Evolutionary conservation across 2,329 filamentous ascomycete species (phyloP), one percentile per base, ranked within the genome.

Genomic region (Xylaria sp.): DNA sequence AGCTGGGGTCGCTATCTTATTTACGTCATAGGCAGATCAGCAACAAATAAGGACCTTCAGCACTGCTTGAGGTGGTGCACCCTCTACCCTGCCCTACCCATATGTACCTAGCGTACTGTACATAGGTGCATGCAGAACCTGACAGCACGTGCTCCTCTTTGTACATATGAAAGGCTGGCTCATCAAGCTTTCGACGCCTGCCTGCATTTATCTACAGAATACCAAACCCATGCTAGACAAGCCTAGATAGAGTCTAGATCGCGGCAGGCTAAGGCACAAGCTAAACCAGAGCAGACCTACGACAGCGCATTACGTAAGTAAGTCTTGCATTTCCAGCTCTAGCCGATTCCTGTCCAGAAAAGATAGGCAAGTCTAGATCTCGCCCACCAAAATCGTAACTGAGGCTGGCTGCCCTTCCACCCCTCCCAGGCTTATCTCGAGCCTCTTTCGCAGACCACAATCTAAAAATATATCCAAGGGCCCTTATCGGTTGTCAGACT

Each of bases 91-190:
- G n/a, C n/a, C n/a, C n/a, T n/a, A n/a, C n/a, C n/a, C n/a, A n/a
- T n/a, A n/a, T n/a, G n/a, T n/a, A n/a, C n/a, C n/a, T n/a, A n/a
- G n/a, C n/a, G n/a, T 38, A 8, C 9, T n/a, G 31, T 40, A 4
- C 7, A 15, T 19, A 7, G 23, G 25, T 40, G 35, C 15, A 52
- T 43, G 40, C 38, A 46, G 17, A 44, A 53, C 33, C 17, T 31
- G 25, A 19, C 17, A 25, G 40, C 61, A 64, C 61, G 58, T 64
- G 61, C 58, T 49, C 35, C 7, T 7, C 27, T 54, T 53, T 57
- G 51, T 44, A 48, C 60, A 60, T 60, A 23, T 63, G 57, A 63
- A 63, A 63, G 60, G 60, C 37, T 41, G 53, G 46, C n/a, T n/a
- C n/a, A n/a, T 23, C 31, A 21, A 49, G 17, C 15, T 43, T 49